Conservation (phyloP, 2,329 filamentous ascomycete species). For the Alternaria panax region DNA sequence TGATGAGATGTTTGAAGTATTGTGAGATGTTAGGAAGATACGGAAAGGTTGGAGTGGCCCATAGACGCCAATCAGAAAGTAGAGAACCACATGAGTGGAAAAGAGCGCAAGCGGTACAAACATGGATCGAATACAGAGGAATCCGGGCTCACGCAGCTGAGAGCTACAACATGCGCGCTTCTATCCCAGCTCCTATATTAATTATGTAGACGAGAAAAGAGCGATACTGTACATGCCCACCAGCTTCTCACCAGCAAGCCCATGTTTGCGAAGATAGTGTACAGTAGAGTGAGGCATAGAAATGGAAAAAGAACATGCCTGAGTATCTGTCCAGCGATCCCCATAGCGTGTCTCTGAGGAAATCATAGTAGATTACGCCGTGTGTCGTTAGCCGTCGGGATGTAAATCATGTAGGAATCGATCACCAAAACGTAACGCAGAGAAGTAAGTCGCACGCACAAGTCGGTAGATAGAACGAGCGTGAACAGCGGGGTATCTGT, state of each 20-base stretch:
- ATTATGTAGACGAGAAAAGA: constrained; percentile 17
- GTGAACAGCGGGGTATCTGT: constrained; percentile 14
- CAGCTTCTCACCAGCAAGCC: constrained; percentile 19
- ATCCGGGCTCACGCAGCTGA: background rate
- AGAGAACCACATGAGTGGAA: background rate
- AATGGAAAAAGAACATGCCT: constrained; percentile 19
- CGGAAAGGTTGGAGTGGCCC: background rate
- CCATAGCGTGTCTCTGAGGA: constrained; percentile 13
- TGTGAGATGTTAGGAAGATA: background rate
- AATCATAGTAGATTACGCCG: constrained; percentile 23
- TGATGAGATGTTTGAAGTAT: background rate
- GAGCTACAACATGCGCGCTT: constrained; percentile 6
- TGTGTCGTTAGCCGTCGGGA: constrained; percentile 29
- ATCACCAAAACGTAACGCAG: background rate
- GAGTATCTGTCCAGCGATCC: constrained; percentile 18
- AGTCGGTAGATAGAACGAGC: constrained; percentile 26
- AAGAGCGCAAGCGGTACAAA: background rate
- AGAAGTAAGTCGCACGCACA: constrained; percentile 20
- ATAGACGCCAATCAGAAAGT: background rate
- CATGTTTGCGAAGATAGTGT: constrained; percentile 29
- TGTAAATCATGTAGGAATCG: constrained; percentile 11
- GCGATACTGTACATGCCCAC: constrained; percentile 33
- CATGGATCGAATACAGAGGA: background rate
- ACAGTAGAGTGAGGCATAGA: constrained; percentile 19
- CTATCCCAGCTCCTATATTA: constrained; percentile 25